A percentile compares a stretch with the other conserved stretches of the same genome.
Evolutionary conservation across 768 basidiomycete genomes (phyloP).

Genomic region (Suillus tomentosus): DNA sequence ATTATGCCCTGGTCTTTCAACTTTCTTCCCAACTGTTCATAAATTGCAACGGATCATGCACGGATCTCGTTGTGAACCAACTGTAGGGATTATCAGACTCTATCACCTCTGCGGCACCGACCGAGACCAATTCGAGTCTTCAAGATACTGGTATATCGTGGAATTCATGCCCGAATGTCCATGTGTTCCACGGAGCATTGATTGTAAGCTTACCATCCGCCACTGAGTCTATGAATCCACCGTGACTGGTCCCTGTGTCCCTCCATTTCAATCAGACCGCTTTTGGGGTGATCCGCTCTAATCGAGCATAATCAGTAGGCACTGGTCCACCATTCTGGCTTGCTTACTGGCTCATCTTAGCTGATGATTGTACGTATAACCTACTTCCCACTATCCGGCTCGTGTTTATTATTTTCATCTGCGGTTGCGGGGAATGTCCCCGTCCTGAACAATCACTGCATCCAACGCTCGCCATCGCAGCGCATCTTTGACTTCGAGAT

Average conservation of each 20-base stretch:
- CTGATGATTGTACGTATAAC: background rate
- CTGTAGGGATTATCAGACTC: too few species aligned
- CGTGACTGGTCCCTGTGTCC: background rate
- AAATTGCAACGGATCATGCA: background rate
- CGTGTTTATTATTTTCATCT: background rate
- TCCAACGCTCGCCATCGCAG: background rate
- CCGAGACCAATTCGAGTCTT: background rate
- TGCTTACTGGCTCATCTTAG: background rate
- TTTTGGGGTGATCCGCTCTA: constrained; percentile 2
- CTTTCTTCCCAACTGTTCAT: background rate
- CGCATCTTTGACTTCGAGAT: background rate
- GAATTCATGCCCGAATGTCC: background rate
- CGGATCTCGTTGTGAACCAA: constrained; percentile 2
- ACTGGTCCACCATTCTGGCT: background rate
- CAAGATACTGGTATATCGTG: background rate
- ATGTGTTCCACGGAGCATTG: background rate
- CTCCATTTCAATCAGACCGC: constrained; percentile 1
- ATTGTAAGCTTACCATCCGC: background rate
- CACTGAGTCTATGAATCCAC: background rate
- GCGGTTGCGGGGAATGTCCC: background rate
- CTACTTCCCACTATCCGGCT: background rate
- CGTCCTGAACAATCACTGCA: background rate
- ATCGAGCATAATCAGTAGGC: background rate
- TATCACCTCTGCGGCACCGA: constrained; percentile 5
- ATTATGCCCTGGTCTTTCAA: constrained; percentile 1